phyloP scores from a whole-genome alignment of 805 yeast species.

The Metschnikowia kofuensis region DNA sequence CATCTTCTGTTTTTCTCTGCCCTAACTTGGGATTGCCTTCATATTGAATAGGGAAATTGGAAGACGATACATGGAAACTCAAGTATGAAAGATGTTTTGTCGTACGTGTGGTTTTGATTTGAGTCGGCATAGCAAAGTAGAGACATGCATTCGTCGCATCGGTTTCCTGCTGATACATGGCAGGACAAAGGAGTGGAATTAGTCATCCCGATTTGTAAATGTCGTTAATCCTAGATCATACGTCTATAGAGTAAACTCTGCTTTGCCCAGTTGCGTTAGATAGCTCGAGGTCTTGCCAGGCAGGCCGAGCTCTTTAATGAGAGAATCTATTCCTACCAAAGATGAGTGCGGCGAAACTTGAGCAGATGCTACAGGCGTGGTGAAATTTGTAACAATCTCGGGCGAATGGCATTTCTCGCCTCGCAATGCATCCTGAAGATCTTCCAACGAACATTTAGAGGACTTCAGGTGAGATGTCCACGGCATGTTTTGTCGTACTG shows the following conservation, averaged over 20 bases:
- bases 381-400: constrained; percentile 16
- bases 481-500: background rate
- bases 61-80: background rate
- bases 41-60: background rate
- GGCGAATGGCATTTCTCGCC: constrained; percentile 20
- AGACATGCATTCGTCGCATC: background rate
- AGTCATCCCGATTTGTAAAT: background rate
- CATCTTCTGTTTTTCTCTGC: constrained; percentile 6
- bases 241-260: constrained; percentile 6
- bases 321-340: constrained; percentile 2
- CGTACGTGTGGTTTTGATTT: background rate
- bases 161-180: background rate
- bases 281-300: background rate
- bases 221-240: background rate
- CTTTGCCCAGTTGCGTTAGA: constrained; percentile 2
- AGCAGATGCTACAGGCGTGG: constrained; percentile 17
- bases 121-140: constrained; percentile 1
- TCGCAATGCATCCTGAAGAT: constrained; percentile 8
- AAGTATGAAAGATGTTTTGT: background rate
- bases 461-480: constrained; percentile 3
- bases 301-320: constrained; percentile 3
- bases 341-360: constrained; percentile 15
- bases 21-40: background rate
- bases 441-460: constrained; percentile 7
- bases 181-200: background rate